Base-by-base conservation (phyloP, 305 asterid genomes). In the Stenogyne calaminthoides region DNA sequence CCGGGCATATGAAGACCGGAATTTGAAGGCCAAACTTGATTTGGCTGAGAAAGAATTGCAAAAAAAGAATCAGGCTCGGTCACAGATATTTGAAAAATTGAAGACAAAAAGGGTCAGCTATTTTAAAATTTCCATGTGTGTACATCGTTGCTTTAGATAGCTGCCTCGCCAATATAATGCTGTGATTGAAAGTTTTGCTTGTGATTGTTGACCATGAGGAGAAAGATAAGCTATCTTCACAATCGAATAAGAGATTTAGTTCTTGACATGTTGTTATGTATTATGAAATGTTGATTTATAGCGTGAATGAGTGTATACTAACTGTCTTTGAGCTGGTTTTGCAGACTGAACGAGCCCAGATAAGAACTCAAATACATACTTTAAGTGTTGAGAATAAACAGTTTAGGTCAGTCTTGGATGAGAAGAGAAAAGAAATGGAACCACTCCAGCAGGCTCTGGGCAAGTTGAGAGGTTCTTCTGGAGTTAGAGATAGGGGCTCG, bases 371-470 rank as follows among this genome's bases (percentile, higher is more conserved):
- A 65, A 67, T 91, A 63, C 84, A 76, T 80, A 63, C 92, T 71
- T 68, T 88, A 60, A 79, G 88, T 77, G 85, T 80, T 27, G 96
- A 92, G 88, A 90, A 83, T 68, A 81, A 80, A 82, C 92, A 92
- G 78, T 87, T 83, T 76, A 71, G 84, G 82, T 49, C 82, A 2
- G 79, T 80, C 20, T 86, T 92, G 77, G 96, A 88, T 66, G 98
- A 84, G 76, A 92, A 92, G 79, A 86, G 78, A 75, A 92, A 86
- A 78, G 93, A 88, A 82, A 88, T 89, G 88, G 94, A 86, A 72
- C 98, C 98, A 71, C 83, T 90, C 77, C 90, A 87, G 78, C 86
- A 90, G 70, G 93, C 91, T 63, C 70, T 88, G 52, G 91, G 90
- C 42, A 76, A 81, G 81, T 74, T 90, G 76, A 84, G 87, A 59